These are phyloP conservation scores for Colletotrichum lentis DNA, from an alignment of 2,329 filamentous ascomycete species.

Conservation along the genomic window DNA sequence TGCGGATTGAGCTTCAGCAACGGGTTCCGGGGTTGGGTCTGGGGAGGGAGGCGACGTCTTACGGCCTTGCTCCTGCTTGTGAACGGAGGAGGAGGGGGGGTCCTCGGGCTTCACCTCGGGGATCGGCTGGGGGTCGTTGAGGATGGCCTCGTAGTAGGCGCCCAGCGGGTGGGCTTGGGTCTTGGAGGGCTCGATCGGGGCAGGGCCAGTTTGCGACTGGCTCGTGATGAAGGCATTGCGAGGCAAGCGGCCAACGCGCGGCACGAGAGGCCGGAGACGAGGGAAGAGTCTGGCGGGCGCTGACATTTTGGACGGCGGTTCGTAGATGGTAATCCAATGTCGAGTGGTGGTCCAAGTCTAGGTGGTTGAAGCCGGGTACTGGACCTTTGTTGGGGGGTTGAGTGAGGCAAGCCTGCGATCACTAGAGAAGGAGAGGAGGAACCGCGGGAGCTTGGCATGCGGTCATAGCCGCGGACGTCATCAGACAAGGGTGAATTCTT, in stretches of 20 bases:
- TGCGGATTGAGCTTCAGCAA: slow-evolving; percentile 39
- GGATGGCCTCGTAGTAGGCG: slow-evolving; percentile 66
- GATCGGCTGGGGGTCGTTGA: slow-evolving; percentile 56
- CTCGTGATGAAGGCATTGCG: slow-evolving; percentile 42
- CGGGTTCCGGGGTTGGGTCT: slow-evolving; percentile 33
- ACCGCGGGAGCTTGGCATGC: slow-evolving; percentile 20
- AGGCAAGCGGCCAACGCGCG: slow-evolving; percentile 42
- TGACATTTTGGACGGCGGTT: slow-evolving; percentile 44
- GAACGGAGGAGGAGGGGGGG: slow-evolving; percentile 52
- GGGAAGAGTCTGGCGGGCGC: slow-evolving; percentile 45
- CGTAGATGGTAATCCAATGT: slow-evolving; percentile 11
- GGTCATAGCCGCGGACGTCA: slow-evolving; percentile 46
- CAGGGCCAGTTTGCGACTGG: slow-evolving; percentile 43
- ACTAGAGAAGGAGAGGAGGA: slow-evolving; percentile 19
- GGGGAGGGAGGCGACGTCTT: slow-evolving; percentile 39
- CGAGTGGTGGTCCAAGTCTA: slow-evolving; percentile 14
- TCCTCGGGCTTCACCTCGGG: slow-evolving; percentile 54
- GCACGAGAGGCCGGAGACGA: slow-evolving; percentile 44
- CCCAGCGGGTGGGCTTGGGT: slow-evolving; percentile 61
- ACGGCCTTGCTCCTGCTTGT: slow-evolving; percentile 40
- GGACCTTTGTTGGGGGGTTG: slow-evolving; percentile 22
- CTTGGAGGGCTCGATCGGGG: slow-evolving; percentile 42
- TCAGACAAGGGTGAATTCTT: slow-evolving; percentile 39
- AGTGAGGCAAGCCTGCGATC: slow-evolving; percentile 31
- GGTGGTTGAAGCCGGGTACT: slow-evolving; percentile 7